Evolutionary conservation across 2,329 filamentous ascomycete genomes (phyloP).

Genomic region (Paradendryphiella salina): DNA sequence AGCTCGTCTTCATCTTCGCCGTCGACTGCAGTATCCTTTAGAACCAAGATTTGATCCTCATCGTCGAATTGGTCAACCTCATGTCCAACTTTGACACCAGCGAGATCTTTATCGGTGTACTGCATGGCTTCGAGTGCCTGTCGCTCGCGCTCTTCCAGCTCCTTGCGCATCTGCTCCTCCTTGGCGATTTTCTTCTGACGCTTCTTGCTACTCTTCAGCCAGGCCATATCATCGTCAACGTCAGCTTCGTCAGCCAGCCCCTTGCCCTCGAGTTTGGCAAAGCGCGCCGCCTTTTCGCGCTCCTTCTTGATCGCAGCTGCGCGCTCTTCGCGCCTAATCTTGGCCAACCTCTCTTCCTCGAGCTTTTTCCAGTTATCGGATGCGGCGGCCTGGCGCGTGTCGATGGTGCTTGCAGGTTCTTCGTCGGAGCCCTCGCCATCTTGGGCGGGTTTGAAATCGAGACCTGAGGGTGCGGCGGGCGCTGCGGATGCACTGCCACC

Average conservation of each 20-base stretch:
- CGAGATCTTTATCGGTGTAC: conserved; percentile 83
- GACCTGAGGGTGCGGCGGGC: conserved; percentile 54
- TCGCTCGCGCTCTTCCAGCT: conserved; percentile 70
- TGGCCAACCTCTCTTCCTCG: conserved; percentile 70
- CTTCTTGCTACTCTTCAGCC: conserved; percentile 90
- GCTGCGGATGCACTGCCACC: conserved; percentile 65
- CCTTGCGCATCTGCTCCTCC: conserved; percentile 70
- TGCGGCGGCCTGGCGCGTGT: conserved; percentile 72
- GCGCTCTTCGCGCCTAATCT: conserved; percentile 76
- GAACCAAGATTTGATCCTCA: conserved; percentile 83
- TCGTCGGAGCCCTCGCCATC: conserved; percentile 61
- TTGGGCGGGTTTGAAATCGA: conserved; percentile 58
- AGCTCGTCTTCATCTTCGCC: conserved; percentile 89
- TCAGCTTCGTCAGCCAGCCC: conserved; percentile 78
- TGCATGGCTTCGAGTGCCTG: conserved; percentile 66
- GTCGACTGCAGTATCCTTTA: conserved; percentile 87
- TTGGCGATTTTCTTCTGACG: conserved; percentile 85
- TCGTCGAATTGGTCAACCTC: conserved; percentile 80
- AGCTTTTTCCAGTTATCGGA: conserved; percentile 75
- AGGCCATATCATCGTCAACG: conserved; percentile 75
- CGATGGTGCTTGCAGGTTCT: conserved; percentile 79
- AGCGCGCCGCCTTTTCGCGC: conserved; percentile 78
- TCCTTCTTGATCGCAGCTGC: conserved; percentile 84
- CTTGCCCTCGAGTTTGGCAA: conserved; percentile 75
- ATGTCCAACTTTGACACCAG: conserved; percentile 89